Evolutionary conservation across 2,329 filamentous ascomycete genomes (phyloP).

Genomic region (Alternaria consortialis): DNA sequence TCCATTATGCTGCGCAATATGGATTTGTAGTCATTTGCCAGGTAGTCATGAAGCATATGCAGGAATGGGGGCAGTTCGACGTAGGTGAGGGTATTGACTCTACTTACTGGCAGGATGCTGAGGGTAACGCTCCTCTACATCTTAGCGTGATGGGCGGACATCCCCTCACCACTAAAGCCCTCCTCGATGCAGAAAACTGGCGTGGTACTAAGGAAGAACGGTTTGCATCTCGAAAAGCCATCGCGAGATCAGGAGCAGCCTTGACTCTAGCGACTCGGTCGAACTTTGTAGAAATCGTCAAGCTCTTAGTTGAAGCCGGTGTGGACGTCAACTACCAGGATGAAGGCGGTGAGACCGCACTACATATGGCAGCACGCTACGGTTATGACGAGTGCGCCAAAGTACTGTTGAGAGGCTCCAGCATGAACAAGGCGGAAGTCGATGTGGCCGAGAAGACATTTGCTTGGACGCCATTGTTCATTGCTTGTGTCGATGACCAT

Average conservation of each 20-base stretch:
- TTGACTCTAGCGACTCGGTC: slow-evolving; percentile 87
- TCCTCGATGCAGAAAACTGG: slow-evolving; percentile 84
- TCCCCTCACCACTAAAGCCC: slow-evolving; percentile 79
- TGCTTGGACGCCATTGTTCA: slow-evolving; percentile 93
- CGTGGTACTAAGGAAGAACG: slow-evolving; percentile 70
- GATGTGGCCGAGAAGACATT: slow-evolving; percentile 85
- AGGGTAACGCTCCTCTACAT: slow-evolving; percentile 90
- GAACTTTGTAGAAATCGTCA: slow-evolving; percentile 84
- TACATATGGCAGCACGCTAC: slow-evolving; percentile 91
- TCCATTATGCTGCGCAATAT: slow-evolving; percentile 95
- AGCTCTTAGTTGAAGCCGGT: slow-evolving; percentile 85
- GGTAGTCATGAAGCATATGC: slow-evolving; percentile 86
- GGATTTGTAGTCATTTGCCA: slow-evolving; percentile 92
- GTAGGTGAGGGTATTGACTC: slow-evolving; percentile 87
- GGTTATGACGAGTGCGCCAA: slow-evolving; percentile 83
- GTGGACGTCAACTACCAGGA: slow-evolving; percentile 95
- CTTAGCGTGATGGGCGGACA: slow-evolving; percentile 93
- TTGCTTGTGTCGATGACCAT: slow-evolving; percentile 89
- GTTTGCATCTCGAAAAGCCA: slow-evolving; percentile 70
- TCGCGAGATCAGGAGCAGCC: slow-evolving; percentile 86
- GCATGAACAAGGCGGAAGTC: slow-evolving; percentile 75
- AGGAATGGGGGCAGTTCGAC: slow-evolving; percentile 87
- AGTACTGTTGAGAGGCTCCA: slow-evolving; percentile 75
- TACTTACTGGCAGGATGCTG: slow-evolving; percentile 86
- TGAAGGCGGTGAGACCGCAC: slow-evolving; percentile 85